These are phyloP conservation scores for Chrysochromulina parva DNA, from an alignment of 78 protist species.

Conservation along the genomic window DNA sequence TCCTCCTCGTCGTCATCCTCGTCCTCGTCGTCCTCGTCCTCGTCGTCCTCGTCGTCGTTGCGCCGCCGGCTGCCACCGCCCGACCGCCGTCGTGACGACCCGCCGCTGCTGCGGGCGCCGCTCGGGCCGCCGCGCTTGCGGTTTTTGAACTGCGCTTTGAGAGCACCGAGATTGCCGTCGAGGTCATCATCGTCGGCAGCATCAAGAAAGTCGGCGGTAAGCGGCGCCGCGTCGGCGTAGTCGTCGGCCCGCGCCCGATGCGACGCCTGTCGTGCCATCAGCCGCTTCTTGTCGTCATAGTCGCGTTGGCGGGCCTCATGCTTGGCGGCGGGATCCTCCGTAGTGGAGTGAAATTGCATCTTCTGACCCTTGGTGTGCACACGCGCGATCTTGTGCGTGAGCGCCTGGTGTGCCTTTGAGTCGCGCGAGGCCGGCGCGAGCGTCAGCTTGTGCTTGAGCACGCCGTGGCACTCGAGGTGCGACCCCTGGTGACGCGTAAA, in stretches of 20 bases:
- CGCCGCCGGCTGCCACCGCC: neutral
- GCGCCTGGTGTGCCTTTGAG: neutral
- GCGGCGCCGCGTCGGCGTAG: neutral
- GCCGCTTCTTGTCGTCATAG: neutral
- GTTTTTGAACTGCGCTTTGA: neutral
- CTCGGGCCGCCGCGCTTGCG: neutral
- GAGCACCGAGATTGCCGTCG: neutral
- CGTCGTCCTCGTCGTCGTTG: neutral
- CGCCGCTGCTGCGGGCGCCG: neutral
- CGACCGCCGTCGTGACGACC: too few relatives aligned
- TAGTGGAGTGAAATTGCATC: too few relatives aligned
- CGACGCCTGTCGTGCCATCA: neutral
- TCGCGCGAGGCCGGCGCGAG: neutral
- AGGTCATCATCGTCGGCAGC: neutral
- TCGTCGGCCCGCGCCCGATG: neutral
- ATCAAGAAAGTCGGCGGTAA: neutral
- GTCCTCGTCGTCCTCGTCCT: neutral
- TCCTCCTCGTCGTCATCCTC: neutral
- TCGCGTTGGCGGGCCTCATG: neutral
- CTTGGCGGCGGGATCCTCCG: neutral
- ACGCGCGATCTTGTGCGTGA: neutral
- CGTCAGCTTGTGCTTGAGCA: neutral
- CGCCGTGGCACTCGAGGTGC: constrained; percentile 19
- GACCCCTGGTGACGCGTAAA: neutral
- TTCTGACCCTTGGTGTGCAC: neutral